Base-by-base conservation (phyloP, 2,329 filamentous ascomycete species). In the Pseudogymnoascus sp. region DNA sequence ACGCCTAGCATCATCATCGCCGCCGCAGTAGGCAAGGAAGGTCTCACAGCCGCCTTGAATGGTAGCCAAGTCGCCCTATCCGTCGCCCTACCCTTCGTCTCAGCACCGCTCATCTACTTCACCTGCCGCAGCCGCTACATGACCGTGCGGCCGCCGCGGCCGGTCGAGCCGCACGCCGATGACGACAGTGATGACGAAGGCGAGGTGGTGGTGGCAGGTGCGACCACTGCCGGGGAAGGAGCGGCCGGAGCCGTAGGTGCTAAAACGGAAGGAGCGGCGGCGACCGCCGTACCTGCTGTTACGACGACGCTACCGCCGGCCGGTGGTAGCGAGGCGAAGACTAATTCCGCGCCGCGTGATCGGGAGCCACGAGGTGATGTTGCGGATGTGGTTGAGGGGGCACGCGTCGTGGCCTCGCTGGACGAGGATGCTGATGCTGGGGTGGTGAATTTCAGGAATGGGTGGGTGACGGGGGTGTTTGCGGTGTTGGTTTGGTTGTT, bases 1-100 rank as follows among this genome's bases (percentile, higher is more conserved):
- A 86, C 86, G 1, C 91, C 91, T 0, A 87, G 84, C 65, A 91
- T 96, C 73, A 86, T 95, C 71, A 91, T 96, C 65, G 91, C 91
- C 0, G 91, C 83, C 0, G 88, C 90, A 0, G 85, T 95, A 0
- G 91, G 91, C 0, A 82, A 84, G 21, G 74, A 84, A 0, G 91
- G 90, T 0, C 78, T 96, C 3, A 85, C 86, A 51, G 81, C 81
- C 4, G 89, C 91, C 0, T 77, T 96, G 31, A 90, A 88, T 29
- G 91, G 83, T 0, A 87, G 83, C 2, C 91, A 96, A 74, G 90
- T 96, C 5, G 88, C 84, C 0, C 79, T 96, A 12, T 91, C 87
- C 69, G 82, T 93, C 10, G 89, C 92, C 11, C 74, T 96, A 61
- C 91, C 91, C 0, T 93, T 96, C 71, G 84, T 93, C n/a, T 86